phyloP scores from a whole-genome alignment of 306 rosid genomes.

The Quercus rubra region DNA sequence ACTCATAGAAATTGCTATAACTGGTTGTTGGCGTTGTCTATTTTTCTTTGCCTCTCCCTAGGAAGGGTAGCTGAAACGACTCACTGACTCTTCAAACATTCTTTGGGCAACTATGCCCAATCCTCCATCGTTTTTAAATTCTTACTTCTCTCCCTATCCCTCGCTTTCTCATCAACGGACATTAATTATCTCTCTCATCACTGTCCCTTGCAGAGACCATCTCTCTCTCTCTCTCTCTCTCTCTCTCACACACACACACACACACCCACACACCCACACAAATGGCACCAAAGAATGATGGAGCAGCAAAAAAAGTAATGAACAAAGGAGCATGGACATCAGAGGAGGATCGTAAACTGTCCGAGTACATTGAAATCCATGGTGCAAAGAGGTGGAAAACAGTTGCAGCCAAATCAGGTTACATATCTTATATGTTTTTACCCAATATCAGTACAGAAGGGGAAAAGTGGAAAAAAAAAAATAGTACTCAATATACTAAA shows the following conservation, averaged over 20 bases:
- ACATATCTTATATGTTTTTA: not conserved
- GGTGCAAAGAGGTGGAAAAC: constrained; percentile 65
- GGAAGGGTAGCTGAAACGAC: constrained; percentile 25
- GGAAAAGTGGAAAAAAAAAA: not conserved
- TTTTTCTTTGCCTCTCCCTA: not conserved
- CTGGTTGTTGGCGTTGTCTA: constrained; percentile 7
- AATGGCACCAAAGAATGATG: constrained; percentile 45
- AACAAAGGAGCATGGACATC: constrained; percentile 64
- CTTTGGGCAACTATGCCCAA: not conserved
- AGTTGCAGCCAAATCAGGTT: constrained; percentile 48
- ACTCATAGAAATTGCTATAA: not conserved
- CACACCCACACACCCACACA: not conserved
- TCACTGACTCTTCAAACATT: not conserved
- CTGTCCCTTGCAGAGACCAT: not conserved
- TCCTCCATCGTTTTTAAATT: not conserved
- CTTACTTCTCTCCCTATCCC: not conserved
- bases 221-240: not conserved
- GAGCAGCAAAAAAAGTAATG: constrained; percentile 21
- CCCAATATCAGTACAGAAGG: not conserved
- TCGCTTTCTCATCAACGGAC: not conserved
- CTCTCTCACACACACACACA: not conserved
- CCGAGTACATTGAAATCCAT: constrained; percentile 46
- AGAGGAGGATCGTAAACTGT: constrained; percentile 54
- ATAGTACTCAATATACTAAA: not conserved
- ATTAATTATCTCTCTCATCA: not conserved